phyloP scores from a whole-genome alignment of 2,329 filamentous ascomycete genomes.

The Mariannaea elegans region DNA sequence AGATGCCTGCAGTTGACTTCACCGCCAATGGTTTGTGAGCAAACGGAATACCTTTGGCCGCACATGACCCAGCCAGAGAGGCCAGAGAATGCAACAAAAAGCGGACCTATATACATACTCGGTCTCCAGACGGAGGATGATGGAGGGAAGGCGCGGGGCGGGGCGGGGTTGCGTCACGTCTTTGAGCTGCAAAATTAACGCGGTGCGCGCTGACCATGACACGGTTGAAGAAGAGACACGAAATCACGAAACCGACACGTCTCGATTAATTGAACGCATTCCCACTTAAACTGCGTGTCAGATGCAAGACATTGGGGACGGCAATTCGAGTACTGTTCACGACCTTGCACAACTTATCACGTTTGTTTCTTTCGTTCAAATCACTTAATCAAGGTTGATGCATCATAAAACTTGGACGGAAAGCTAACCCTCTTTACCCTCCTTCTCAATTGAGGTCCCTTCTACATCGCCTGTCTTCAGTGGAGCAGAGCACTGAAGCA shows the following conservation, averaged over 20 bases:
- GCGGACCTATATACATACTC: too few species aligned
- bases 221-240: slow-evolving; percentile 43
- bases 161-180: slow-evolving; percentile 31
- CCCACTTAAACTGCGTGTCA: slow-evolving; percentile 27
- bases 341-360: background rate
- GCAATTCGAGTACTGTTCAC: too few species aligned
- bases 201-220: slow-evolving; percentile 35
- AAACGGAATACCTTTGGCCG: background rate
- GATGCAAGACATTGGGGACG: background rate
- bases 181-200: slow-evolving; percentile 27
- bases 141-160: background rate
- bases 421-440: too few species aligned
- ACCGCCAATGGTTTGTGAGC: background rate
- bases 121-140: too few species aligned
- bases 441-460: slow-evolving; percentile 17
- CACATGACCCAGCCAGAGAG: background rate
- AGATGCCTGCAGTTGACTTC: background rate
- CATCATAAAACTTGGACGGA: too few species aligned
- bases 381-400: too few species aligned
- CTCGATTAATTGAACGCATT: slow-evolving; percentile 47
- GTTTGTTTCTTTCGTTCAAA: too few species aligned
- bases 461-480: slow-evolving; percentile 16
- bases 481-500: slow-evolving; percentile 27
- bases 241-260: slow-evolving; percentile 58
- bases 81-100: background rate